Evolutionary conservation across 345 rosid genomes (phyloP).

Genomic region (Syzygium grande): DNA sequence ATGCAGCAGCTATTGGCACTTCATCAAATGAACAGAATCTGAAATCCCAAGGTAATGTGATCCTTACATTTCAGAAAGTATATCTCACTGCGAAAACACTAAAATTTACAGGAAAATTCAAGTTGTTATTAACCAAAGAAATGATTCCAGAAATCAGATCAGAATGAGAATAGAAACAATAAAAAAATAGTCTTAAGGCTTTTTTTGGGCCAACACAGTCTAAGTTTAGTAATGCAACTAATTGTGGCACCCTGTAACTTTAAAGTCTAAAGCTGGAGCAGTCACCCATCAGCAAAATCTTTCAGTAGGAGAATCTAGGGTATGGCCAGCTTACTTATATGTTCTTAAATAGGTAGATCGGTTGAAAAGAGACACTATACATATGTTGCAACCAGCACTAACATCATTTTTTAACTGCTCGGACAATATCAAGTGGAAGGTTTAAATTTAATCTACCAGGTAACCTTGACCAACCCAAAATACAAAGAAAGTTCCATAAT

Average conservation of each 20-base stretch:
- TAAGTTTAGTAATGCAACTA: not conserved
- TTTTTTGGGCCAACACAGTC: no score
- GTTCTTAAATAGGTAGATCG: not conserved
- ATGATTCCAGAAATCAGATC: not conserved
- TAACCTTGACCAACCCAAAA: not conserved
- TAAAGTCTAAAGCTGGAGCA: not conserved
- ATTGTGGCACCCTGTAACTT: not conserved
- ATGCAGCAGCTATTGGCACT: slow-evolving; percentile 90
- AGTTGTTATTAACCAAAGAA: not conserved
- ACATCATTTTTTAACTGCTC: not conserved
- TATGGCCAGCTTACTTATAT: not conserved
- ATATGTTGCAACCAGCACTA: not conserved
- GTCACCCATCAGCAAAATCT: not conserved
- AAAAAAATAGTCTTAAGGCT: not conserved
- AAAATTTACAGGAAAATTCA: not conserved
- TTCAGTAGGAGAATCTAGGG: not conserved
- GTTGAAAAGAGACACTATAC: not conserved
- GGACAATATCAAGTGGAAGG: not conserved
- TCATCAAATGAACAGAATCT: slow-evolving; percentile 80
- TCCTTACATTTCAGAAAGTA: not conserved
- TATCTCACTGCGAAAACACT: not conserved
- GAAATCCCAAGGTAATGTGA: slow-evolving; percentile 1
- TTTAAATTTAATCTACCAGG: not conserved
- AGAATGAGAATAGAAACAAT: not conserved
- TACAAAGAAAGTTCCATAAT: not conserved